Evolutionary conservation across 768 basidiomycete species (phyloP), one percentile per base, ranked within the genome.

Genomic region (Amanita phalloides): DNA sequence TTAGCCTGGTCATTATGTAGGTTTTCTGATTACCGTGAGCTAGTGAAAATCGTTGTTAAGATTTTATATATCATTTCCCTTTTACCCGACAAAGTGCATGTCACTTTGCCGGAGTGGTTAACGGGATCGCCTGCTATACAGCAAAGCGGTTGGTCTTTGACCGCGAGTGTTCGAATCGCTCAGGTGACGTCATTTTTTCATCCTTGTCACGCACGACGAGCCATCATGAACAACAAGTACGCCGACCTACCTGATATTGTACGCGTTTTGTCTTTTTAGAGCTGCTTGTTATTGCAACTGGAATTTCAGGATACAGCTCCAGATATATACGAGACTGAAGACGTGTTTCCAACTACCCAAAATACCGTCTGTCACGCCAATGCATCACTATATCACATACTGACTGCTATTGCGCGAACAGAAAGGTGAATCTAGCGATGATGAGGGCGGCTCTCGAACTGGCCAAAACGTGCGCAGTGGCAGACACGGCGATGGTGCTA

Each of bases 71-170:
- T 56, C 11, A 62, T 56, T 33, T 57, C 53, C 20, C 52, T 53
- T 42, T 61, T 64, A 54, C 62, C 58, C 3, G 52, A 46, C n/a
- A 45, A 25, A 30, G 20, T 47, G 35, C 54, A 56, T 32, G 83
- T 85, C 83, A 86, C 86, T 86, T 88, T 89, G 85, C 86, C 86
- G 85, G 86, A 89, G 86, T 88, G 86, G 86, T 89, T 87, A 88
- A 86, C 81, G 80, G 79, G 79, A 80, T 81, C 76, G 79, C 81
- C 82, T 82, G 81, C 80, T 82, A 83, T 23, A 56, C 25, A 63
- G 60, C 53, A 48, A 45, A 73, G 72, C 71, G 71, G 70, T 71
- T 73, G 71, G 68, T 66, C 71, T 71, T 72, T 71, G 71, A 67
- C 68, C 70, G 71, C 70, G 70, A 70, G 71, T 72, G 70, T 72